Percentiles rank a stretch among this genome's conserved stretches.
Evolutionary conservation across 768 basidiomycete species (phyloP).

Genomic region (Lyophyllum atratum): DNA sequence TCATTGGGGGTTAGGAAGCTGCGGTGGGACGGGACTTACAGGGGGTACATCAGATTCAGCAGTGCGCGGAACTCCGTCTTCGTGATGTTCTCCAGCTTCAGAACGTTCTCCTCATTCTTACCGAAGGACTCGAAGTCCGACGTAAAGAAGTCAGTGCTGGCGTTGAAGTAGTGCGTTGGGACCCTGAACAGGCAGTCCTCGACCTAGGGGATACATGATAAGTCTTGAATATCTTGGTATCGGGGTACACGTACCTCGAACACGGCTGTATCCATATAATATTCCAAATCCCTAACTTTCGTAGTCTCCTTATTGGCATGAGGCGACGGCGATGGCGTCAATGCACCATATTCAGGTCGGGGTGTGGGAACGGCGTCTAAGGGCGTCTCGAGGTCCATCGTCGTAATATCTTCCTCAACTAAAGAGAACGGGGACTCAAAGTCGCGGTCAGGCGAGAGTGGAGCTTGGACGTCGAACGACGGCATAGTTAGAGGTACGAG

Average conservation of each 20-base stretch:
- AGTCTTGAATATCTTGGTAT: neutral
- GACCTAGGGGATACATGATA: neutral
- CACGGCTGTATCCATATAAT: conserved; percentile 6
- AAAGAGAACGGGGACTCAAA: conserved; percentile 1
- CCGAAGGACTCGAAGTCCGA: neutral
- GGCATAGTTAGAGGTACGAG: neutral
- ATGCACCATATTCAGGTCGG: neutral
- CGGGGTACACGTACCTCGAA: conserved; percentile 3
- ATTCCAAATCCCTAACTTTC: conserved; percentile 1
- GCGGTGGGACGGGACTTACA: neutral
- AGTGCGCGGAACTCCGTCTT: conserved; percentile 12
- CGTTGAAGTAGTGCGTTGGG: conserved; percentile 5
- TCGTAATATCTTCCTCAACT: conserved; percentile 5
- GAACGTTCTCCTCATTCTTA: neutral
- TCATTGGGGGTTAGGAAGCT: neutral
- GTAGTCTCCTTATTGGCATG: no score
- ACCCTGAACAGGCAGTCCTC: conserved; percentile 11
- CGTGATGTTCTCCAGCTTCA: conserved; percentile 6
- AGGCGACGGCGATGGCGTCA: no score
- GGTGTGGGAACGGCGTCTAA: neutral
- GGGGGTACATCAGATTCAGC: conserved; percentile 14
- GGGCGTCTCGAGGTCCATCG: conserved; percentile 1
- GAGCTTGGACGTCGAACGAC: neutral
- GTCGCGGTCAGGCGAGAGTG: neutral
- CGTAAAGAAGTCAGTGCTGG: conserved; percentile 9